Evolutionary conservation across 2,329 filamentous ascomycete species (phyloP).

Genomic region (Sporothrix curviconia): DNA sequence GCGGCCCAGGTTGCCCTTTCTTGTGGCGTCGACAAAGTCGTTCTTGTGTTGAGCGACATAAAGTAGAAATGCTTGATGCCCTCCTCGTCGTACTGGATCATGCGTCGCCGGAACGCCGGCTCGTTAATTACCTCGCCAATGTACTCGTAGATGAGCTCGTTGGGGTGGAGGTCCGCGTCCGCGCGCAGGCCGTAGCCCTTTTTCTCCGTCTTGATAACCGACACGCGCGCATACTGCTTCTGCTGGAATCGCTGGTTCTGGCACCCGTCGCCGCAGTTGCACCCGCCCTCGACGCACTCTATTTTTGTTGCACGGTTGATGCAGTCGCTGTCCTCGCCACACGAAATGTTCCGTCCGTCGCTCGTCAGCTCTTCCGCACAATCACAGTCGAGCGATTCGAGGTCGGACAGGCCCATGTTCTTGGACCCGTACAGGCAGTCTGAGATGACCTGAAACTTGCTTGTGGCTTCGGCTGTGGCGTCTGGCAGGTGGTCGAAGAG

Average conservation of each 20-base stretch:
- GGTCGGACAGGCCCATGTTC: slow-evolving; percentile 82
- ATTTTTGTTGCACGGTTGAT: slow-evolving; percentile 98
- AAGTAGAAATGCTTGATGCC: slow-evolving; percentile 99
- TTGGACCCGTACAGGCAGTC: slow-evolving; percentile 90
- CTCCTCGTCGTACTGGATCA: slow-evolving; percentile 88
- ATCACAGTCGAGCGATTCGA: slow-evolving; percentile 87
- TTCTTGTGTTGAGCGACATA: slow-evolving; percentile 95
- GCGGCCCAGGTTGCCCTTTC: slow-evolving; percentile 88
- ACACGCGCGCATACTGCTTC: slow-evolving; percentile 82
- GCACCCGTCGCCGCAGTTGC: slow-evolving; percentile 79
- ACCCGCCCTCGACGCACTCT: slow-evolving; percentile 78
- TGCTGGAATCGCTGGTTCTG: slow-evolving; percentile 93
- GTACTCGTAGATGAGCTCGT: slow-evolving; percentile 97
- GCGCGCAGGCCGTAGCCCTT: slow-evolving; percentile 91
- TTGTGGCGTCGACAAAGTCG: slow-evolving; percentile 96
- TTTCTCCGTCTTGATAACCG: slow-evolving; percentile 96
- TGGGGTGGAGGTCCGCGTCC: slow-evolving; percentile 65
- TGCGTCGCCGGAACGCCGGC: slow-evolving; percentile 77
- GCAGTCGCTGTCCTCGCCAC: slow-evolving; percentile 93
- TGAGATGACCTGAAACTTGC: slow-evolving; percentile 71
- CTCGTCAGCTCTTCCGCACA: slow-evolving; percentile 65
- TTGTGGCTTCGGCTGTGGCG: slow-evolving; percentile 67
- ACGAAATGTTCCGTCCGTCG: slow-evolving; percentile 69
- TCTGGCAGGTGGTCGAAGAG: slow-evolving; percentile 73
- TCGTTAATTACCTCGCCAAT: slow-evolving; percentile 98